Percentiles rank a stretch among this genome's conserved stretches.
Evolutionary conservation across 140 eudicot species (phyloP).

Genomic region (Erigeron philadelphicus): DNA sequence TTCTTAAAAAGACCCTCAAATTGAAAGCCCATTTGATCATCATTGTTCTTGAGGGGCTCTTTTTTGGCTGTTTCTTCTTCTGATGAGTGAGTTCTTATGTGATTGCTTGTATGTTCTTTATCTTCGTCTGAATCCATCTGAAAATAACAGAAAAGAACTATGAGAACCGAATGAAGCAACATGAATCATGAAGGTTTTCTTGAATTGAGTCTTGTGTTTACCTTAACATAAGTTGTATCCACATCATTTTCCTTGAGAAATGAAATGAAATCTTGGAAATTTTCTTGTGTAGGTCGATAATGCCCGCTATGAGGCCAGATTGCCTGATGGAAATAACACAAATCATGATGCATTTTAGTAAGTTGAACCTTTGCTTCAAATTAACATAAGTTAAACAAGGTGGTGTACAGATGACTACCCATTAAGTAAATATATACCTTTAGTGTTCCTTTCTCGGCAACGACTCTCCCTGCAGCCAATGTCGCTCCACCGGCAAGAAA

Average conservation of each 20-base stretch:
- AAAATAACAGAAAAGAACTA: background rate
- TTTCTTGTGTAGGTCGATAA: constrained; percentile 81
- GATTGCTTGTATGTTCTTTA: constrained; percentile 41
- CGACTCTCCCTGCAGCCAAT: constrained; percentile 92
- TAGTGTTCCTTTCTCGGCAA: constrained; percentile 65
- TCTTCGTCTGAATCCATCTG: constrained; percentile 87
- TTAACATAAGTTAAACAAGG: background rate
- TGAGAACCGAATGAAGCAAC: background rate
- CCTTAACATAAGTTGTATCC: constrained; percentile 72
- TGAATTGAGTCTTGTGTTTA: constrained; percentile 22
- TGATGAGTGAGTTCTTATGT: constrained; percentile 57
- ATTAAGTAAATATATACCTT: constrained; percentile 30
- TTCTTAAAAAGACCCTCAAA: constrained; percentile 11
- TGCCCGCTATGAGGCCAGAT: constrained; percentile 99
- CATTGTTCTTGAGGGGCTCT: constrained; percentile 23
- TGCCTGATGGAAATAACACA: constrained; percentile 37
- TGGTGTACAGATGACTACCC: background rate
- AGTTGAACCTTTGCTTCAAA: background rate
- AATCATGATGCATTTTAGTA: constrained; percentile 10
- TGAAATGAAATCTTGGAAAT: constrained; percentile 69
- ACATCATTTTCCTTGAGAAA: constrained; percentile 70
- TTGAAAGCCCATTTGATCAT: constrained; percentile 17
- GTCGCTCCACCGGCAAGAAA: constrained; percentile 98
- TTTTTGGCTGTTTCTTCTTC: constrained; percentile 55
- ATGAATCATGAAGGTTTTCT: constrained; percentile 5